Conservation (phyloP, 1,284 basidiomycete genomes). For the Xerocomus amazonicus region DNA sequence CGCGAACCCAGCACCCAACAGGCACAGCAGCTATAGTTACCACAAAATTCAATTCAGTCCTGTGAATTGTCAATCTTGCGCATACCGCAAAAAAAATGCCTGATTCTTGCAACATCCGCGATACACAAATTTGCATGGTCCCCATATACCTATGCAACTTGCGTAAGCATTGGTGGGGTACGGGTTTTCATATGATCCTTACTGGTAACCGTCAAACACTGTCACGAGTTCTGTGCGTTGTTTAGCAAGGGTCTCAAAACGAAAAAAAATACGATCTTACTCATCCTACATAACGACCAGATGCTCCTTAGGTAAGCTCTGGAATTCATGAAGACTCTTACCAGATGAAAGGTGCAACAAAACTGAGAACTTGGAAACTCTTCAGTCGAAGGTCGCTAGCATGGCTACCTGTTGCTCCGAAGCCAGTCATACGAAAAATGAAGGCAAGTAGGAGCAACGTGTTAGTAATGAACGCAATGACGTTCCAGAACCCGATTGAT, state of each 20-base stretch:
- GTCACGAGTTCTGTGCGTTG: slow-evolving; percentile 63
- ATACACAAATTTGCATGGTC: slow-evolving; percentile 83
- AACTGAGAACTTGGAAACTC: slow-evolving; percentile 86
- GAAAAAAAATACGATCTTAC: slow-evolving; percentile 44
- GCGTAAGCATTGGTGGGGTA: neutral
- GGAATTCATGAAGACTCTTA: slow-evolving; percentile 35
- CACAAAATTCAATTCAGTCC: slow-evolving; percentile 1
- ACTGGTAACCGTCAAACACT: slow-evolving; percentile 81
- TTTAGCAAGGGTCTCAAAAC: slow-evolving; percentile 10
- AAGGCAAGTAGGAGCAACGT: slow-evolving; percentile 72
- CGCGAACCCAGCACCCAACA: slow-evolving; percentile 81
- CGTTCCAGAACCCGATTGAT: slow-evolving; percentile 80
- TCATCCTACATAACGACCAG: slow-evolving; percentile 57
- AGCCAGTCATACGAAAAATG: slow-evolving; percentile 64
- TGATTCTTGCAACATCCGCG: slow-evolving; percentile 89
- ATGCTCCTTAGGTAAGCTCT: neutral
- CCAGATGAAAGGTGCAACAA: slow-evolving; percentile 85
- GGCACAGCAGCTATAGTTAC: slow-evolving; percentile 60
- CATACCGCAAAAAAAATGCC: slow-evolving; percentile 87
- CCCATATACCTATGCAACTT: slow-evolving; percentile 64
- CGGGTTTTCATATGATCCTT: slow-evolving; percentile 15
- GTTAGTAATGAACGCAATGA: slow-evolving; percentile 71
- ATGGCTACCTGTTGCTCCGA: slow-evolving; percentile 42
- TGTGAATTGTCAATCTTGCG: neutral
- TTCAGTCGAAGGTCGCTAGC: slow-evolving; percentile 49